Evolutionary conservation across 1,139 yeast species (phyloP), one percentile per base, ranked within the genome.

Genomic region (Kodamaea anthophila): DNA sequence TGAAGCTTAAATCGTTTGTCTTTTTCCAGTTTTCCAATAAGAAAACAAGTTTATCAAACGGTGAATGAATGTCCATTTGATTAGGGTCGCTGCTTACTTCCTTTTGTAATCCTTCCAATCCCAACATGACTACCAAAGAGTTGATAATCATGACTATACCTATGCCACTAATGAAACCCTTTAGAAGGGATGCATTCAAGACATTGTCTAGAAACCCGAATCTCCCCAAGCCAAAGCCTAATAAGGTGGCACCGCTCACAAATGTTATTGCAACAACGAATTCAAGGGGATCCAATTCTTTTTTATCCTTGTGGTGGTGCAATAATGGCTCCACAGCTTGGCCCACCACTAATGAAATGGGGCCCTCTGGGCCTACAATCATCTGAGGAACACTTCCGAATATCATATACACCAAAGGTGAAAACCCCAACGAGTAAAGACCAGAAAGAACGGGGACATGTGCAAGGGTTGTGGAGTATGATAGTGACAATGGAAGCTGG

Each of bases 321-420:
- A 75, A 43, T 3, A 70, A 50, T 9, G 82, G 77, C 39, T 83
- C 86, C n/a, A 87, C 80, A 0, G 93, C 87, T 49, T 86, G 95
- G 3, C 97, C 97, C 3, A 91, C 85, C 24, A 91, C 81, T 49
- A 91, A 65, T 1, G 94, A 83, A 16, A 88, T 82, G 2, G 97
- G 95, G 6, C 91, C 93, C 49, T 91, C 98, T 0, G 98, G 98
- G 0, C 97, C 97, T 5, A 88, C 94, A 32, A 88, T 82, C 95
- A 91, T 84, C 47, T 83, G 94, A 0, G 97, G 97, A 1, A 87
- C 96, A 14, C 95, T 79, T 0, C 98, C 97, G 48, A 88, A 71
- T 1, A 88, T 42, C 31, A 85, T 68, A 50, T 91, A 91, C 4
- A 91, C 67, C 28, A 88, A 60, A 0, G 97, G 97, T 1, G 95